Base-by-base conservation (phyloP, 1,139 yeast species). In the Meyerozyma carpophila region DNA sequence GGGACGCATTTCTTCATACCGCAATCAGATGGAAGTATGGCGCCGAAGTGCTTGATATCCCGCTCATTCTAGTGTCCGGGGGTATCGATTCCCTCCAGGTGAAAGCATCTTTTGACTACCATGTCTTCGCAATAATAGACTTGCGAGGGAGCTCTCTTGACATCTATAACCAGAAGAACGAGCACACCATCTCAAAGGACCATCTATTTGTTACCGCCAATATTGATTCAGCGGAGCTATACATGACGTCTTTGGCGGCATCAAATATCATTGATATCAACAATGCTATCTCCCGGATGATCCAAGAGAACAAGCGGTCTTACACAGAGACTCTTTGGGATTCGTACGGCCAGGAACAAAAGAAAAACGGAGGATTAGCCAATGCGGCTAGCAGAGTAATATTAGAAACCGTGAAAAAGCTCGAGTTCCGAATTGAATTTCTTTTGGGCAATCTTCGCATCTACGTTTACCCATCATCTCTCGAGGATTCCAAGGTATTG, bases 181-280 rank as follows among this genome's bases (percentile, higher is more conserved):
- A 68, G 38, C 56, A 56, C 3, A 58, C 71, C 27, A 59, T 67
- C 3, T 60, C 73, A 25, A 79, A 79, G 44, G 95, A 89, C 56
- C 77, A 79, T 44, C 66, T 91, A 18, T 77, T 77, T 47, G 86
- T 82, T 1, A 68, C 73, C 2, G 70, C 81, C 1, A 71, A 73
- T 14, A 75, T 86, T 50, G 80, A 73, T 3, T 70, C 79, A 0
- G 71, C 84, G 10, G 80, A 78, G 45, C 54, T 88, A 1, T 87
- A 78, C 54, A 70, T 85, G 45, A 90, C 98, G 0, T 88, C 96
- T 0, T 72, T 93, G 54, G 84, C 95, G 0, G 94, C 95, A 0
- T 84, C 96, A 0, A 89, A 85, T 55, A 68, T 88, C 28, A 70
- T 83, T 50, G 96, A 91, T 63, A 82, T 93, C 40, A 77, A 80